Evolutionary conservation across 306 rosid genomes (phyloP), one percentile per base, ranked within the genome.

Genomic region (Pueraria montana): DNA sequence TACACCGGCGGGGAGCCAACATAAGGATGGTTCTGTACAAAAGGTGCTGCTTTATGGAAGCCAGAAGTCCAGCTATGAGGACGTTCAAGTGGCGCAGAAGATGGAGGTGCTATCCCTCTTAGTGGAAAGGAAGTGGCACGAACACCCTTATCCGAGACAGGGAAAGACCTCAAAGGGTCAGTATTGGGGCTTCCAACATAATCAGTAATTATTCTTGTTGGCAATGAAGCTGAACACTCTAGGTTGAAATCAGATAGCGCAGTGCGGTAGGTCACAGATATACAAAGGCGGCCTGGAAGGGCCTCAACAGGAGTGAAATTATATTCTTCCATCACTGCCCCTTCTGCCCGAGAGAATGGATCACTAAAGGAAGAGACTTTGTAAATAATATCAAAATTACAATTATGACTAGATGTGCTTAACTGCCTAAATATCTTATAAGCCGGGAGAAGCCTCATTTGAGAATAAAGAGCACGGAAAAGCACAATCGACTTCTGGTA

Each of bases 141-240:
- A 72, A 87, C 84, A 78, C 91, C 88, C 91, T 83, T 91, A 53
- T 69, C 89, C 0, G 87, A 89, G 56, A 85, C 58, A 43, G 96
- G 92, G 78, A 94, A 88, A 71, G 61, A 87, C 82, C 93, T 92
- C 88, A 90, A 16, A 61, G 93, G 97, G 46, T 94, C 93, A 24
- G 96, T 87, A 66, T 72, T 86, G 74, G 97, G 97, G 59, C 96
- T 92, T 76, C 97, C 98, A 79, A 94, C 97, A 90, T 94, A 94
- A 84, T 94, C 96, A 38, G 90, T 71, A 10, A 92, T 94, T 79
- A 94, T 91, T 86, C 61, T 87, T 14, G 97, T 87, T 36, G 92
- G 90, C 82, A 90, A 72, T 45, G 94, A 70, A 45, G 87, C 38
- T 76, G 93, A 89, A 73, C 89, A 87, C 90, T 90, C 91, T 13